Evolutionary conservation across 192 early-diverging fungal genomes (phyloP).

Genomic region (Linnemannia schmuckeri): DNA sequence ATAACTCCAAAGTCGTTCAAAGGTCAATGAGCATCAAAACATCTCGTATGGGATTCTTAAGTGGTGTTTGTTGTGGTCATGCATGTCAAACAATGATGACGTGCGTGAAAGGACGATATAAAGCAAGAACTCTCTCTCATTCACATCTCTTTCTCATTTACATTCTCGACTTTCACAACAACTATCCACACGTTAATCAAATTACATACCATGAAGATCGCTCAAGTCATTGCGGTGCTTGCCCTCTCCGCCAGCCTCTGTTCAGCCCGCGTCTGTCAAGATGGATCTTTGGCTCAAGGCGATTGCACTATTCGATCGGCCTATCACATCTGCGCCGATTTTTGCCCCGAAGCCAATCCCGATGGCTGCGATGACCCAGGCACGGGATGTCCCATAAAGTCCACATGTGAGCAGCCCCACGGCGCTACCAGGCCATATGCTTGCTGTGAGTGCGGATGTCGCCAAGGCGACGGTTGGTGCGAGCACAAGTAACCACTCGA

Average conservation of each 20-base stretch:
- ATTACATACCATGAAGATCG: conserved; percentile 8
- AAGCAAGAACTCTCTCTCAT: too few species aligned
- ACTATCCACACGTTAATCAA: not conserved
- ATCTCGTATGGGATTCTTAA: too few species aligned
- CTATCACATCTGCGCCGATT: not conserved
- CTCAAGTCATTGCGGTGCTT: conserved; percentile 10
- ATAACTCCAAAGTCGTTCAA: conserved; percentile 59
- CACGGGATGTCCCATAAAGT: conserved; percentile 13
- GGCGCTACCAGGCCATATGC: not conserved
- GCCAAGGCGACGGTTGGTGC: conserved; percentile 6
- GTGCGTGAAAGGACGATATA: too few species aligned
- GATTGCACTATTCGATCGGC: not conserved
- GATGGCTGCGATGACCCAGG: not conserved
- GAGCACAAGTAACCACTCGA: conserved; percentile 1
- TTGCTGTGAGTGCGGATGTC: conserved; percentile 27
- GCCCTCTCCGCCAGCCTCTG: conserved; percentile 2
- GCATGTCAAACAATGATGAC: too few species aligned
- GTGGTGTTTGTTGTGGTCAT: too few species aligned
- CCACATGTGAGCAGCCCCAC: not conserved
- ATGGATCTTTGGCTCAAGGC: not conserved
- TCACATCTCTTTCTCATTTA: not conserved
- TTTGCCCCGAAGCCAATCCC: not conserved
- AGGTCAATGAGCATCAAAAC: too few species aligned
- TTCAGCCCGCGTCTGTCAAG: conserved; percentile 12
- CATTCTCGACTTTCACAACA: conserved; percentile 5